Evolutionary conservation across 148 eudicot species (phyloP).

Genomic region (Fagopyrum esculentum): DNA sequence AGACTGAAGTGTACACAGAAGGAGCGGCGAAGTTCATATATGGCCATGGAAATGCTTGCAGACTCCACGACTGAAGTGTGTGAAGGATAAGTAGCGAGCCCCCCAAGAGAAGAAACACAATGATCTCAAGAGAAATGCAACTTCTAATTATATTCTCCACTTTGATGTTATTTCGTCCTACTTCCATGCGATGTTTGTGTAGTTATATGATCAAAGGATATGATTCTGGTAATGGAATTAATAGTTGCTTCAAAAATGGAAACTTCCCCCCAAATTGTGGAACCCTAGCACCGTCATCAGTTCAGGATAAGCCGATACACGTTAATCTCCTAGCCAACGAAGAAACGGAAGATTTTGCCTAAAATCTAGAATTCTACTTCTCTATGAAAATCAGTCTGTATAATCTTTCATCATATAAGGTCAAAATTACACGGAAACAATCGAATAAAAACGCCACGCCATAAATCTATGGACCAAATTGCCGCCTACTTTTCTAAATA

Average conservation of each 20-base stretch:
- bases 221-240: neutral
- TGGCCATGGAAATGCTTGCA: conserved; percentile 37
- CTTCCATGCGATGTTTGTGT: conserved; percentile 4
- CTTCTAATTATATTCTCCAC: neutral
- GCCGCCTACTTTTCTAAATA: neutral
- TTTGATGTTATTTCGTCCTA: neutral
- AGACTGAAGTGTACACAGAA: conserved; percentile 85
- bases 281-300: neutral
- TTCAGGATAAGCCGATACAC: no score
- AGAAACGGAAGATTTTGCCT: neutral
- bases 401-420: no score
- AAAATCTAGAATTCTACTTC: neutral
- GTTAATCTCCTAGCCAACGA: neutral
- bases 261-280: neutral
- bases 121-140: neutral
- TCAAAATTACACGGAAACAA: neutral
- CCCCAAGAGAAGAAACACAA: neutral
- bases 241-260: neutral
- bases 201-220: neutral
- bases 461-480: neutral
- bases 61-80: neutral
- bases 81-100: neutral
- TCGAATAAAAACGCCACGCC: neutral
- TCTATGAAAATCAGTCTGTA: no score
- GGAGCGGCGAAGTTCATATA: conserved; percentile 79